These are phyloP conservation scores for Leccinellum luteum DNA, from an alignment of 768 basidiomycete species.

Conservation along the genomic window DNA sequence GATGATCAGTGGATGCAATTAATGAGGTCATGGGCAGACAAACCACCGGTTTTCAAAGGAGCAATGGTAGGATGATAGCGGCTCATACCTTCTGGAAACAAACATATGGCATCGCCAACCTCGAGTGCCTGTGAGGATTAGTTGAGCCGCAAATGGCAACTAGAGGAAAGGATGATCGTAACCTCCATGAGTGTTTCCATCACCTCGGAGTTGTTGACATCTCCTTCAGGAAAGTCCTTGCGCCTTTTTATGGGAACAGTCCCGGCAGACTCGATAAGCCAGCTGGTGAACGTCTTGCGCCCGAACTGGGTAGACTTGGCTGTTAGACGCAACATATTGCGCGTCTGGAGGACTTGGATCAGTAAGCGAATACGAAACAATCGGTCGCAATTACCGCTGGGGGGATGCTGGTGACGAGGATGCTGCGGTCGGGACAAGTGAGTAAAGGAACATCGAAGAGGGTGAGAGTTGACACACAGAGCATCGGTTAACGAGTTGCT, in stretches of 20 bases:
- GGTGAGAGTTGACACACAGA: constrained; percentile 48
- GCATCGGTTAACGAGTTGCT: constrained; percentile 86
- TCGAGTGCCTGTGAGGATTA: constrained; percentile 58
- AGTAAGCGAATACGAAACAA: constrained; percentile 4
- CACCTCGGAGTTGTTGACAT: constrained; percentile 61
- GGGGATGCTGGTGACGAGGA: constrained; percentile 74
- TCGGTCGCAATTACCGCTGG: constrained; percentile 44
- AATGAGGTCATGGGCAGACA: constrained; percentile 8
- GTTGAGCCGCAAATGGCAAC: constrained; percentile 6
- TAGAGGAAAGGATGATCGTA: constrained; percentile 1
- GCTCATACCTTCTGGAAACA: constrained; percentile 87
- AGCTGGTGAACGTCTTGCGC: constrained; percentile 78
- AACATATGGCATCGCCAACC: constrained; percentile 71
- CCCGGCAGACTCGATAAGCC: constrained; percentile 87
- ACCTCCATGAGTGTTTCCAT: constrained; percentile 74
- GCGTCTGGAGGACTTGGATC: constrained; percentile 43
- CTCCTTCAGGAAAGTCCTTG: constrained; percentile 60
- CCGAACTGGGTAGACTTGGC: constrained; percentile 90
- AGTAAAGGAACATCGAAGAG: not conserved
- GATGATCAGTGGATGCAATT: not conserved
- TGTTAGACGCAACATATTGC: constrained; percentile 79
- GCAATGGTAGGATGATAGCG: constrained; percentile 86
- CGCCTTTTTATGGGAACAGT: constrained; percentile 79
- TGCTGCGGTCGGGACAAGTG: constrained; percentile 40
- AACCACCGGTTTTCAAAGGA: constrained; percentile 84